Conservation (phyloP, 108 stramenopile species). For the Cyclotella choctawhatcheeana region DNA sequence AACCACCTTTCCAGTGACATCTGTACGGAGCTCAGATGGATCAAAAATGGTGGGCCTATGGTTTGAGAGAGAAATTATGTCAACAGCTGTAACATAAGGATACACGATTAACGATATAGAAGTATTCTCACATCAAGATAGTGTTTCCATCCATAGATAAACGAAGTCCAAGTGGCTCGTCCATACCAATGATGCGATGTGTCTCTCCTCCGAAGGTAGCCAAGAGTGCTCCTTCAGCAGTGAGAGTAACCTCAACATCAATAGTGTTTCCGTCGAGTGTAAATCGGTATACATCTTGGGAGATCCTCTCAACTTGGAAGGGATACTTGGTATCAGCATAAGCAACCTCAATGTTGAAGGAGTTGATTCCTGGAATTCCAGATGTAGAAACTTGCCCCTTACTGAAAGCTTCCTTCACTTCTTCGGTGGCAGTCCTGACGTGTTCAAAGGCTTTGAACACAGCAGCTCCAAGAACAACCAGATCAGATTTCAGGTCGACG, state of each 20-base stretch:
- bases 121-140: conserved; percentile 77
- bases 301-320: conserved; percentile 87
- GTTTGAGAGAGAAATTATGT: conserved; percentile 3
- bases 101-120: neutral
- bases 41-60: conserved; percentile 93
- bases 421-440: conserved; percentile 70
- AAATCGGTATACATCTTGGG: conserved; percentile 79
- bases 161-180: conserved; percentile 96
- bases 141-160: conserved; percentile 86
- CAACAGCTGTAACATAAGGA: conserved; percentile 3
- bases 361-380: conserved; percentile 85
- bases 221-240: conserved; percentile 92
- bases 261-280: conserved; percentile 76
- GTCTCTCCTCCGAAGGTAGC: conserved; percentile 93
- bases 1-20: conserved; percentile 99
- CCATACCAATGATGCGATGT: conserved; percentile 92
- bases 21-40: conserved; percentile 95
- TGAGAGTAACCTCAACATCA: conserved; percentile 78
- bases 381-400: conserved; percentile 93
- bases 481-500: conserved; percentile 73
- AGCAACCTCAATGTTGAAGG: conserved; percentile 91
- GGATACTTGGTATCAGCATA: conserved; percentile 94
- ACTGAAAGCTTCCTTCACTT: conserved; percentile 76
- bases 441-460: conserved; percentile 91
- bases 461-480: conserved; percentile 90